phyloP scores from a whole-genome alignment of 306 rosid species.

The Trifolium dubium region DNA sequence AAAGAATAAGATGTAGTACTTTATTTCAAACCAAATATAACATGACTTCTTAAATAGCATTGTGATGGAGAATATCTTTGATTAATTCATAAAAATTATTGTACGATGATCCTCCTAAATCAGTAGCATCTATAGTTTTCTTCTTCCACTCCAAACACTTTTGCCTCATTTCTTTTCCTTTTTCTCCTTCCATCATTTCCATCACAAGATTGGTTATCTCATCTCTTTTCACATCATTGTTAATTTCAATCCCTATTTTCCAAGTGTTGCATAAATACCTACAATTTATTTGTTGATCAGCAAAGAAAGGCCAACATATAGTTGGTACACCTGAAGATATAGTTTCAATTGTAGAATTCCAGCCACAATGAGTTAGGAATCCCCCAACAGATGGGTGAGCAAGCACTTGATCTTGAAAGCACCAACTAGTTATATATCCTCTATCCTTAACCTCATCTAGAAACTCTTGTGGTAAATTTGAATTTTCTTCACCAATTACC shows the following conservation, averaged over 20 bases:
- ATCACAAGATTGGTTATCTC: constrained; percentile 19
- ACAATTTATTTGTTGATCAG: constrained; percentile 44
- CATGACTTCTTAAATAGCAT: not conserved
- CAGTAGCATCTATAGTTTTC: not conserved
- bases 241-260: constrained; percentile 31
- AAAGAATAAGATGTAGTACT: no score
- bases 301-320: constrained; percentile 45
- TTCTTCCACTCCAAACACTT: constrained; percentile 29
- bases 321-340: not conserved
- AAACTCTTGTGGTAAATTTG: constrained; percentile 29
- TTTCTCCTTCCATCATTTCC: constrained; percentile 29
- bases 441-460: constrained; percentile 30
- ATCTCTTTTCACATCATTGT: constrained; percentile 27
- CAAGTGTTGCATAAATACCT: constrained; percentile 27
- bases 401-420: constrained; percentile 35
- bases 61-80: not conserved
- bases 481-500: constrained; percentile 1
- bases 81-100: constrained; percentile 16
- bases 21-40: no score
- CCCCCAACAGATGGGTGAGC: constrained; percentile 19
- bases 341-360: constrained; percentile 27
- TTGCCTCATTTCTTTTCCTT: constrained; percentile 26
- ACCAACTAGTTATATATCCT: constrained; percentile 42
- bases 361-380: constrained; percentile 31
- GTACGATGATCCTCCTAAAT: constrained; percentile 26